phyloP scores from a whole-genome alignment of 2,329 filamentous ascomycete genomes.

The Aspergillus sp. region DNA sequence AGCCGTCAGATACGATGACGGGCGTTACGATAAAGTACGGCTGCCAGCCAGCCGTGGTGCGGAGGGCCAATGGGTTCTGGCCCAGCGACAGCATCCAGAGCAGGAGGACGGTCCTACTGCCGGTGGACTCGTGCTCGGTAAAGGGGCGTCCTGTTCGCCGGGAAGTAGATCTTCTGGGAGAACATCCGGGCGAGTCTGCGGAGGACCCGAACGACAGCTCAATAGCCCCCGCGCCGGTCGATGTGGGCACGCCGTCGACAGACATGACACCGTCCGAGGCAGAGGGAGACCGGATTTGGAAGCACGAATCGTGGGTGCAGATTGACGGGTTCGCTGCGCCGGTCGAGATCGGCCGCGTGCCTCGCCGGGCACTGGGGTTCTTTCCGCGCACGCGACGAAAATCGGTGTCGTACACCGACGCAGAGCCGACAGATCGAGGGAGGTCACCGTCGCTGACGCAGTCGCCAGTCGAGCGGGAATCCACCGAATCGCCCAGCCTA shows the following conservation, averaged over 20 bases:
- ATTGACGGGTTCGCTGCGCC: slow-evolving; percentile 62
- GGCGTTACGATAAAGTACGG: slow-evolving; percentile 85
- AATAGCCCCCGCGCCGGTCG: slow-evolving; percentile 16
- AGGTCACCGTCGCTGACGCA: slow-evolving; percentile 25
- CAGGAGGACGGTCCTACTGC: slow-evolving; percentile 69
- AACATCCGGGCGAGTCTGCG: slow-evolving; percentile 10
- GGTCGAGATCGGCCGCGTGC: slow-evolving; percentile 77
- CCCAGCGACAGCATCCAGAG: slow-evolving; percentile 83
- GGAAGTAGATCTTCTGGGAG: slow-evolving; percentile 16
- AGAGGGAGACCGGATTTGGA: slow-evolving; percentile 63
- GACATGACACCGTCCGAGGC: slow-evolving; percentile 21
- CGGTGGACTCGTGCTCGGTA: slow-evolving; percentile 78
- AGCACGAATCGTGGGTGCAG: slow-evolving; percentile 80
- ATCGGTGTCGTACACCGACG: slow-evolving; percentile 55
- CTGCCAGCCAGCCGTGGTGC: slow-evolving; percentile 71
- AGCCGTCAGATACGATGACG: slow-evolving; percentile 74
- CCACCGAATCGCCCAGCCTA: slow-evolving; percentile 17
- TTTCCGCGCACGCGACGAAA: slow-evolving; percentile 87
- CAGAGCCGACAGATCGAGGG: too few species aligned
- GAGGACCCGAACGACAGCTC: slow-evolving; percentile 28
- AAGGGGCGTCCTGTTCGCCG: slow-evolving; percentile 55
- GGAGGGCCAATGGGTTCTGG: slow-evolving; percentile 89
- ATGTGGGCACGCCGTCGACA: slow-evolving; percentile 5
- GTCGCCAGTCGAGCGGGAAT: slow-evolving; percentile 17
- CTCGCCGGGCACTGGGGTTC: slow-evolving; percentile 72